Percentiles rank a stretch among this genome's conserved stretches.
These are phyloP conservation scores for Botrytis deweyae DNA, from an alignment of 2,329 filamentous ascomycete genomes.

Conservation along the genomic window DNA sequence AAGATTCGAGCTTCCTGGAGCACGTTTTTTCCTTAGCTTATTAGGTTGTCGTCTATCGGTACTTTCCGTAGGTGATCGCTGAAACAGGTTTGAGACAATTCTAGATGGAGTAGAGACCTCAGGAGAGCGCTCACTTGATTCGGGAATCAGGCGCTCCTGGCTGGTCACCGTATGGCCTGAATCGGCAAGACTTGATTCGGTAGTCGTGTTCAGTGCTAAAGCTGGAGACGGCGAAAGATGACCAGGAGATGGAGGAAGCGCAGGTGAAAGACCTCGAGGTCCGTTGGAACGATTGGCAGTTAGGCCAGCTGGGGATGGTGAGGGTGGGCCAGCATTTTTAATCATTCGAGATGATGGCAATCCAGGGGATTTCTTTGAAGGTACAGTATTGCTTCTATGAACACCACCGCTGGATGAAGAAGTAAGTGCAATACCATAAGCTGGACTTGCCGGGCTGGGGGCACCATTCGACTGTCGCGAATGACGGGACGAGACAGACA, in stretches of 20 bases:
- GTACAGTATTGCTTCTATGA: slow-evolving; percentile 87
- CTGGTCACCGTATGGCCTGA: slow-evolving; percentile 42
- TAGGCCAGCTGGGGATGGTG: slow-evolving; percentile 39
- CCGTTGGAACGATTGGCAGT: slow-evolving; percentile 24
- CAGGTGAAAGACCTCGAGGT: slow-evolving; percentile 32
- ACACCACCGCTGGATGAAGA: slow-evolving; percentile 57
- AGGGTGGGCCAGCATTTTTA: slow-evolving; percentile 52
- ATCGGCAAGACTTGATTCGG: slow-evolving; percentile 30
- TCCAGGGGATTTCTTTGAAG: slow-evolving; percentile 82
- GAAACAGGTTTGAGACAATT: slow-evolving; percentile 67
- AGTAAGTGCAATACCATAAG: slow-evolving; percentile 53
- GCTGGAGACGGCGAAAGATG: slow-evolving; percentile 31
- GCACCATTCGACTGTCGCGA: slow-evolving; percentile 73
- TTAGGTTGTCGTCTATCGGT: slow-evolving; percentile 72
- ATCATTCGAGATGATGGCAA: slow-evolving; percentile 67
- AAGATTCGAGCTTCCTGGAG: slow-evolving; percentile 72
- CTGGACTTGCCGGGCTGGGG: slow-evolving; percentile 67
- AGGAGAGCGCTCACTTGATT: slow-evolving; percentile 26
- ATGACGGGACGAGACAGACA: slow-evolving; percentile 87
- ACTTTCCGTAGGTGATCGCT: slow-evolving; percentile 63
- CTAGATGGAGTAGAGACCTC: slow-evolving; percentile 58
- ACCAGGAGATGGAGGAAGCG: slow-evolving; percentile 24
- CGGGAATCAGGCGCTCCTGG: slow-evolving; percentile 49
- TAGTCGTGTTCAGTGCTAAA: slow-evolving; percentile 26
- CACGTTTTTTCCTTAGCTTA: slow-evolving; percentile 82